Evolutionary conservation across 1,139 yeast genomes (phyloP), one percentile per base, ranked within the genome.

Genomic region (Casaregolazyma suthepensis): DNA sequence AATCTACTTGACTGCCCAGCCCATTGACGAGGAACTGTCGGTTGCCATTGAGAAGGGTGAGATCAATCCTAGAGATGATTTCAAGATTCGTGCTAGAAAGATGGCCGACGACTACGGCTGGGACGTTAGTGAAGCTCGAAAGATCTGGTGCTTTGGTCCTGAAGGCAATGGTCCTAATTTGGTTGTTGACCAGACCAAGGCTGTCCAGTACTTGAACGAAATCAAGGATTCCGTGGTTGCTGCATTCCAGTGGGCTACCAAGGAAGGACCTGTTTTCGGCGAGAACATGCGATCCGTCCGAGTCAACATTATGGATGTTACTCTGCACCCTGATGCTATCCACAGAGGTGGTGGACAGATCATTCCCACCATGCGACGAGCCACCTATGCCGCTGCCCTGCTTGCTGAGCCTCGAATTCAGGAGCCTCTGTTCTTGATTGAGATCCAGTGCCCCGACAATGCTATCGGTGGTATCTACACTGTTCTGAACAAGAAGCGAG

Each of bases 301-400:
- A 82, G 81, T 89, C 77, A 93, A 93, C 96, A 87, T 93, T 74
- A 84, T 93, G 80, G 99, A 93, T 86, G 99, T 93, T 74, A 91
- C 97, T 69, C 84, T 93, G 78, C 99, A 93, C 80, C 96, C 99
- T 75, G 99, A 93, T 87, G 96, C 99, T 78, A 93, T 93, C 80
- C 99, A 93, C 88, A 90, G 99, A 87, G 99, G 99, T 85, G 97
- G 96, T 81, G 99, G 99, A 81, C 99, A 93, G 84, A 85, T 93
- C 77, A 90, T 93, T 79, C 98, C 98, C 80, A 93, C 99, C 79
- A 91, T 93, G 97, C 90, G 98, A 86, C 93, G 99, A 85, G 98
- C 85, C 70, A 89, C 98, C 66, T 93, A 88, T 81, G 99, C 99
- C 74, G 89, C 97, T 70, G 82, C 90, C 84, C 85, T 93, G 75